phyloP scores from a whole-genome alignment of 768 basidiomycete genomes.

The Agaricus blazei region DNA sequence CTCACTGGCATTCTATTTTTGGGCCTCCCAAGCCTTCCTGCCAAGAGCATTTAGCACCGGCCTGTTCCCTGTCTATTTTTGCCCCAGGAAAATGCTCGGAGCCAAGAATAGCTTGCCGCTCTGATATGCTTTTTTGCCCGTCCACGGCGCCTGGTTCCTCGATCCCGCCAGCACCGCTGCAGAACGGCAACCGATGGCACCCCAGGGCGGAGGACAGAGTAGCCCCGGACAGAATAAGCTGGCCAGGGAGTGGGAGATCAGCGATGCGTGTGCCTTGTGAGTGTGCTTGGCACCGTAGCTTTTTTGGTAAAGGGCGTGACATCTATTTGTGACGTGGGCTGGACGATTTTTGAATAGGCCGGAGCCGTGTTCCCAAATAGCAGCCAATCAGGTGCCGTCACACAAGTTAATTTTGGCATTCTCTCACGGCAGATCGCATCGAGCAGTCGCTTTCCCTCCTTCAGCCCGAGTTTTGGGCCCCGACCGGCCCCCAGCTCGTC shows the following conservation, averaged over 20 bases:
- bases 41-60: conserved; percentile 30
- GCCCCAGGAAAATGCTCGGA: conserved; percentile 28
- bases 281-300: conserved; percentile 5
- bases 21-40: conserved; percentile 40
- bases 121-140: conserved; percentile 1
- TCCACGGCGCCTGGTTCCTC: background rate
- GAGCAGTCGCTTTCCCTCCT: conserved; percentile 2
- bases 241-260: background rate
- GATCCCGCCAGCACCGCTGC: background rate
- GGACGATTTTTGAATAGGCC: conserved; percentile 11
- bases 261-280: conserved; percentile 17
- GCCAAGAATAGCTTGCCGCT: conserved; percentile 19
- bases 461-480: conserved; percentile 1
- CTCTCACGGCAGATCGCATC: conserved; percentile 16
- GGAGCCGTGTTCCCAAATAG: conserved; percentile 26
- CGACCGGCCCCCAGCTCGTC: background rate
- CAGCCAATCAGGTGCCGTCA: conserved; percentile 21
- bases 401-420: conserved; percentile 17
- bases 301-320: conserved; percentile 16
- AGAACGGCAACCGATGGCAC: background rate
- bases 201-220: background rate
- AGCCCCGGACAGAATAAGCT: background rate
- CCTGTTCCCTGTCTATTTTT: conserved; percentile 33
- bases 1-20: conserved; percentile 41
- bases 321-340: conserved; percentile 10